A percentile compares a stretch with the other conserved stretches of the same genome.
Evolutionary conservation across 345 rosid species (phyloP).

Genomic region (Trapa incisa): DNA sequence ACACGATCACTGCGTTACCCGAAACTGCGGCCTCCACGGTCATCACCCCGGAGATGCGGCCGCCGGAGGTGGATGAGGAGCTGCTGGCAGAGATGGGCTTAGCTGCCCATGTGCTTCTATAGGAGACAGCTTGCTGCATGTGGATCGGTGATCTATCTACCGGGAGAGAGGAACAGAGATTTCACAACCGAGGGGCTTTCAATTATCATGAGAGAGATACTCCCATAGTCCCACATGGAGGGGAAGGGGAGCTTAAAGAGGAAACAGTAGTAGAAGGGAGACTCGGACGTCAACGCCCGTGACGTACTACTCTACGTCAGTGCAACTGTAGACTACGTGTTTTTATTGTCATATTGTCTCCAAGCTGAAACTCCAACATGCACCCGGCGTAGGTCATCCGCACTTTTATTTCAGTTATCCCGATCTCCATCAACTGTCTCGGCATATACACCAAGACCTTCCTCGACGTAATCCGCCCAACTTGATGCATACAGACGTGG

Average conservation of each 20-base stretch:
- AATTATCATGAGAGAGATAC: neutral
- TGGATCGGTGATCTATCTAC: neutral
- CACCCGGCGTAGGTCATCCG: too few relatives aligned
- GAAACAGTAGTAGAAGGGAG: neutral
- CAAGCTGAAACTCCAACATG: neutral
- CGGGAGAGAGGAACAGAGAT: neutral
- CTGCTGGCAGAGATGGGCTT: neutral
- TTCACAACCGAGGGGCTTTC: neutral
- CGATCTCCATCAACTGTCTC: too few relatives aligned
- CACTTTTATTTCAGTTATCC: too few relatives aligned
- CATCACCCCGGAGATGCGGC: neutral
- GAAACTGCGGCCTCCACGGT: neutral
- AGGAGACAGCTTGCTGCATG: slow-evolving; percentile 9
- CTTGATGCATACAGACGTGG: too few relatives aligned
- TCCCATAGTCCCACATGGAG: neutral
- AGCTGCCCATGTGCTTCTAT: neutral
- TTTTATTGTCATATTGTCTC: neutral
- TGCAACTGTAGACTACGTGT: neutral
- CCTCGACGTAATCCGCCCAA: too few relatives aligned
- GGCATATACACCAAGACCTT: too few relatives aligned
- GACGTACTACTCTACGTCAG: neutral
- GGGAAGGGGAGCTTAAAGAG: neutral
- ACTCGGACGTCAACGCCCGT: slow-evolving; percentile 1
- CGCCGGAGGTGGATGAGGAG: neutral
- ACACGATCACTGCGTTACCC: slow-evolving; percentile 2